phyloP scores from a whole-genome alignment of 352 stramenopile genomes.

The Globisporangium spiculum region DNA sequence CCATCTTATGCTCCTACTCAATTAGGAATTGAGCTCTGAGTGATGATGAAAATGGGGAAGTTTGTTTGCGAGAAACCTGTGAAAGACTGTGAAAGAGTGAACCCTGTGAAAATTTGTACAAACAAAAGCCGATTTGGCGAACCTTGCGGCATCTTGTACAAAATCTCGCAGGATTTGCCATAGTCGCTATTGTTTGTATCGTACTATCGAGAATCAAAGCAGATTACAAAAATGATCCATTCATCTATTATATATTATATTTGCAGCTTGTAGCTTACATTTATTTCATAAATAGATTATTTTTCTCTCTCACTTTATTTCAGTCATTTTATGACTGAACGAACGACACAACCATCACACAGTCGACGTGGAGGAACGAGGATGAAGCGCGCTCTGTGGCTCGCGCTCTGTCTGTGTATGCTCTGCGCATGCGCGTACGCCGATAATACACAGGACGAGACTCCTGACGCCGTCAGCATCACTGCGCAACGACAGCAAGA shows the following conservation, averaged over 20 bases:
- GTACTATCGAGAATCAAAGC: no score
- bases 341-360: not conserved
- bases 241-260: not conserved
- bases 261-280: not conserved
- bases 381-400: conserved; percentile 13
- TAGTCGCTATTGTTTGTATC: no score
- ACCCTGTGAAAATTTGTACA: no score
- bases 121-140: no score
- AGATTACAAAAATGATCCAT: not conserved
- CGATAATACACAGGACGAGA: not conserved
- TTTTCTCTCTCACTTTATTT: not conserved
- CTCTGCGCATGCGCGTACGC: conserved; percentile 17
- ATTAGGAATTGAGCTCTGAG: not conserved
- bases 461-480: not conserved
- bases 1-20: conserved; percentile 43
- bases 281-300: not conserved
- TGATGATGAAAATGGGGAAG: not conserved
- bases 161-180: no score
- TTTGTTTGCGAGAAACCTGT: no score
- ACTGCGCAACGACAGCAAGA: not conserved
- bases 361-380: not conserved
- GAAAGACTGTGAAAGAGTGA: no score
- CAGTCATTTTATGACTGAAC: not conserved
- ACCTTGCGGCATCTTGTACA: no score
- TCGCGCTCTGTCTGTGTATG: conserved; percentile 14